Conservation (phyloP, 2,329 filamentous ascomycete species). For the Diaporthe sp. region DNA sequence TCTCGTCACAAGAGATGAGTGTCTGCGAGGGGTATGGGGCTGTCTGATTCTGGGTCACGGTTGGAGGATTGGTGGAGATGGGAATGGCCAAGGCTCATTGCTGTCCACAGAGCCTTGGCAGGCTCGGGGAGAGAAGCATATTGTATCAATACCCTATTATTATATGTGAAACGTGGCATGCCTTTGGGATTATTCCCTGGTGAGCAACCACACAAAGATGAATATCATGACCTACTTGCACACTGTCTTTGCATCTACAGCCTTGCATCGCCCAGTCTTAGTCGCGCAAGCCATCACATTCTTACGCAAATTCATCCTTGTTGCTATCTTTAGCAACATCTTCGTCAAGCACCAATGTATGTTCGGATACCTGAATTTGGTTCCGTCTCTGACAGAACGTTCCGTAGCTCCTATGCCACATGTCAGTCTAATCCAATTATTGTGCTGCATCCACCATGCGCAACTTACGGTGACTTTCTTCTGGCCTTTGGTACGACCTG, state of each 20-base stretch:
- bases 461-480: background rate
- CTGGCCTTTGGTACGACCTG: background rate
- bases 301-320: no score
- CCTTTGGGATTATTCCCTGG: background rate
- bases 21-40: background rate
- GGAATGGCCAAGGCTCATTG: background rate
- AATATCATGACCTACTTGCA: background rate
- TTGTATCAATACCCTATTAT: background rate
- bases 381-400: background rate
- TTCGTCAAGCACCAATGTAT: no score
- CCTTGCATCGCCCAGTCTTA: no score
- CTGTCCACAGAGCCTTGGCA: no score
- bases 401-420: background rate
- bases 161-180: background rate
- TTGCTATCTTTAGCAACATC: no score
- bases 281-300: no score
- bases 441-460: background rate
- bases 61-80: background rate
- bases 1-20: constrained; percentile 2
- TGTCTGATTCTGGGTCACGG: background rate
- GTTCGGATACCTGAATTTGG: no score
- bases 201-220: background rate
- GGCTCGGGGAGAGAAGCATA: background rate
- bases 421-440: background rate
- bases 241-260: no score